Conservation (phyloP, 1,139 yeast species). For the Zygotorulaspora mrakii region DNA sequence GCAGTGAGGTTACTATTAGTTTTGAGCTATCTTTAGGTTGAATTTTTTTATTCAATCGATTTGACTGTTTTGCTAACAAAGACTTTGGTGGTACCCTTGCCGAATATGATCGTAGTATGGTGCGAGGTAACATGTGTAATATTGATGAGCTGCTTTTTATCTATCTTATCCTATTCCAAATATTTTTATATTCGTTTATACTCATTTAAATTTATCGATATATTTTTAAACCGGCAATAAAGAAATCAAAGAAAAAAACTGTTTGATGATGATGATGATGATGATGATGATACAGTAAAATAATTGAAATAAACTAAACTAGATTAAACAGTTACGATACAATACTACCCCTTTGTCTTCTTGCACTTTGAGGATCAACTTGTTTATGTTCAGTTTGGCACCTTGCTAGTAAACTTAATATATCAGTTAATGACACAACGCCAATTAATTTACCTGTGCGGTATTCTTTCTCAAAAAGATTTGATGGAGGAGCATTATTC, state of each 20-base stretch:
- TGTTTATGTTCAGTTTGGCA: slow-evolving; percentile 56
- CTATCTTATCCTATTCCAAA: not conserved
- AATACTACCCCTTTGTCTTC: slow-evolving; percentile 69
- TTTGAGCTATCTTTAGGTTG: slow-evolving; percentile 13
- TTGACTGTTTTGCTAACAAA: slow-evolving; percentile 15
- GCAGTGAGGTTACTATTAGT: slow-evolving; percentile 20
- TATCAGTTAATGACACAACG: slow-evolving; percentile 86
- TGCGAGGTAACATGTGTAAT: slow-evolving; percentile 2
- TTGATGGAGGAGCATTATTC: slow-evolving; percentile 26
- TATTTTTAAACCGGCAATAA: too few species aligned
- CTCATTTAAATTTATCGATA: not conserved
- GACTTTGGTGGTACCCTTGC: slow-evolving; percentile 17
- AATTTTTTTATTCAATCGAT: slow-evolving; percentile 12
- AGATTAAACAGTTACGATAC: not conserved
- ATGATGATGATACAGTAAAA: too few species aligned
- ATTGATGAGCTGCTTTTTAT: not conserved
- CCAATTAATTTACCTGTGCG: slow-evolving; percentile 80
- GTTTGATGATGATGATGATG: too few species aligned
- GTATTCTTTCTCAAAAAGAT: slow-evolving; percentile 41
- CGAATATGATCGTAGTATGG: slow-evolving; percentile 6
- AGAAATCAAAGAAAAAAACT: too few species aligned
- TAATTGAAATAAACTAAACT: too few species aligned
- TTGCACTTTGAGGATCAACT: slow-evolving; percentile 78
- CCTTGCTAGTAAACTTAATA: slow-evolving; percentile 73
- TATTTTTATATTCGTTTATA: not conserved